A percentile compares a stretch with the other conserved stretches of the same genome.
These are phyloP conservation scores for Penicillium sp. DNA, from an alignment of 2,329 filamentous ascomycete species.

Conservation along the genomic window DNA sequence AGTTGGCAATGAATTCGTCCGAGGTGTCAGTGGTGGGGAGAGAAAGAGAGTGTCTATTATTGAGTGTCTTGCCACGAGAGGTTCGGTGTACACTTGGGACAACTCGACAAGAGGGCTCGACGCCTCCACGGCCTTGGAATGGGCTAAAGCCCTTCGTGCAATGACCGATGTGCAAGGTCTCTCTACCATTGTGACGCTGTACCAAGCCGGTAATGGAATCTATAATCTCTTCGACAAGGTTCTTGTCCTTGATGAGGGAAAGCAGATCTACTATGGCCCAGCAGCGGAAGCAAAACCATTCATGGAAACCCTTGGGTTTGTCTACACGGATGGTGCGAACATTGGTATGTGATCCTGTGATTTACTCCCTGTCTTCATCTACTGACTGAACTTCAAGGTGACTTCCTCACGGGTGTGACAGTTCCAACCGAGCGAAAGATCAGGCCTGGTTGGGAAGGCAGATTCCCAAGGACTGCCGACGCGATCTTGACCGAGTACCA, in stretches of 20 bases:
- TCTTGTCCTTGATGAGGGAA: slow-evolving; percentile 66
- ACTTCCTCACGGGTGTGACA: slow-evolving; percentile 67
- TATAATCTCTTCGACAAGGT: slow-evolving; percentile 72
- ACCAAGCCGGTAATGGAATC: slow-evolving; percentile 71
- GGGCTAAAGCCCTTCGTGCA: slow-evolving; percentile 60
- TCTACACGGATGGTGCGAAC: slow-evolving; percentile 64
- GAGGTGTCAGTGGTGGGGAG: slow-evolving; percentile 71
- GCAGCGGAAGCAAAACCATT: slow-evolving; percentile 61
- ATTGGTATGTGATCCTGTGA: slow-evolving; percentile 43
- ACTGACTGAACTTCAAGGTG: slow-evolving; percentile 28
- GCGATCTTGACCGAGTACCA: slow-evolving; percentile 55
- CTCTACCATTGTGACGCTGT: slow-evolving; percentile 64
- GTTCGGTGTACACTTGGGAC: slow-evolving; percentile 66
- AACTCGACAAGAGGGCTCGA: slow-evolving; percentile 68
- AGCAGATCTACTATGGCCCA: slow-evolving; percentile 67
- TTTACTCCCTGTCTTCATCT: not conserved
- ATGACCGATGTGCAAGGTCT: slow-evolving; percentile 65
- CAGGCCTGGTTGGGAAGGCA: slow-evolving; percentile 45
- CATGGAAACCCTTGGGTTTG: slow-evolving; percentile 66
- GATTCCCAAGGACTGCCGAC: slow-evolving; percentile 48
- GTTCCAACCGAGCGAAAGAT: slow-evolving; percentile 55
- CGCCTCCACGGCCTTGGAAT: slow-evolving; percentile 65
- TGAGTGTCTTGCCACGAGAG: slow-evolving; percentile 61
- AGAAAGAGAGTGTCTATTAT: slow-evolving; percentile 70
- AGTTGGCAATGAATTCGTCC: slow-evolving; percentile 67